Conservation (phyloP, 345 rosid species). For the Acer saccharum region DNA sequence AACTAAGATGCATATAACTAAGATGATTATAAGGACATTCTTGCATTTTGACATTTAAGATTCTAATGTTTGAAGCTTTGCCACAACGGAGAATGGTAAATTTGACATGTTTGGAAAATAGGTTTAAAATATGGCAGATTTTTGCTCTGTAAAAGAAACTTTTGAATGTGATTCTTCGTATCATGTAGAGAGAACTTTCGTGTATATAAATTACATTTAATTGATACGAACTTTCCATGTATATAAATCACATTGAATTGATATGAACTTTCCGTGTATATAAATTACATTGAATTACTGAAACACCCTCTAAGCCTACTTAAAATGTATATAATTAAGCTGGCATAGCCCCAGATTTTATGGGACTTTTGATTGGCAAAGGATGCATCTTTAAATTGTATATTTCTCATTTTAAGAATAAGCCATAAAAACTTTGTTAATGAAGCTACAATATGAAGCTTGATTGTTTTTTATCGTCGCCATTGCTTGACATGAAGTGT, state of each 20-base stretch:
- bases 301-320: not conserved
- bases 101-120: not conserved
- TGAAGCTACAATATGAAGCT: not conserved
- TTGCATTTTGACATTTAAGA: not conserved
- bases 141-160: not conserved
- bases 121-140: too few relatives aligned
- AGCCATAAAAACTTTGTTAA: not conserved
- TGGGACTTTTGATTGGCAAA: not conserved
- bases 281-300: not conserved
- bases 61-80: not conserved
- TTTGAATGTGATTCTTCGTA: too few relatives aligned
- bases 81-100: not conserved
- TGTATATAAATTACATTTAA: not conserved
- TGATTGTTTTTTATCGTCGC: not conserved
- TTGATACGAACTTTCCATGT: not conserved
- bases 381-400: not conserved
- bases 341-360: not conserved
- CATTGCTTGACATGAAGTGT: not conserved
- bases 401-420: not conserved
- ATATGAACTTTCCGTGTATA: not conserved
- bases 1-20: too few relatives aligned
- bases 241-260: not conserved
- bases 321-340: not conserved
- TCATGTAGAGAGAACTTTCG: not conserved
- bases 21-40: too few relatives aligned